Evolutionary conservation across 2,329 filamentous ascomycete species (phyloP).

Genomic region (Aspergillus latus): DNA sequence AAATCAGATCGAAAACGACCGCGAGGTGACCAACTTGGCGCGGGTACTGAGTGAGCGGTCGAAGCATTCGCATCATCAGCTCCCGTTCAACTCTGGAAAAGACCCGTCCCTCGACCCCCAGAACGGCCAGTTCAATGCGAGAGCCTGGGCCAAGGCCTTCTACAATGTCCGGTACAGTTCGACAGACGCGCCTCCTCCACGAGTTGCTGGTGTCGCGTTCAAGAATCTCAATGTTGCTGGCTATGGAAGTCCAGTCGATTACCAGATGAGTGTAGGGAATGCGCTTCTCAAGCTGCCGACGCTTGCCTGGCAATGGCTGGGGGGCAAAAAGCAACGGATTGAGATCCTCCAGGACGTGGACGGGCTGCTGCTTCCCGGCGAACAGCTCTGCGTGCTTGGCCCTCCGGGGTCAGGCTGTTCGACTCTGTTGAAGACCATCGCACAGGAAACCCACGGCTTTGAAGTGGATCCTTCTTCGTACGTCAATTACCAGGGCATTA

Average conservation of each 20-base stretch:
- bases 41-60: slow-evolving; percentile 10
- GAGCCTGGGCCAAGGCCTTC: slow-evolving; percentile 17
- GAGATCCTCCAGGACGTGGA: slow-evolving; percentile 4
- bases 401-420: slow-evolving; percentile 6
- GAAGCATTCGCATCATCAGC: neutral
- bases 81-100: slow-evolving; percentile 4
- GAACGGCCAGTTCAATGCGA: slow-evolving; percentile 11
- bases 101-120: slow-evolving; percentile 11
- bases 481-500: slow-evolving; percentile 7
- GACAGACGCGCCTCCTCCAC: neutral
- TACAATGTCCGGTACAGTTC: slow-evolving; percentile 15
- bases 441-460: slow-evolving; percentile 5
- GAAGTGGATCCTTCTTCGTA: neutral
- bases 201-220: slow-evolving; percentile 14
- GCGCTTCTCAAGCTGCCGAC: slow-evolving; percentile 5
- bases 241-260: slow-evolving; percentile 6
- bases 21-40: slow-evolving; percentile 8
- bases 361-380: slow-evolving; percentile 1
- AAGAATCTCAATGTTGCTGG: slow-evolving; percentile 5
- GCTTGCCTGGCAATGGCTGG: neutral
- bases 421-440: slow-evolving; percentile 2
- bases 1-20: neutral
- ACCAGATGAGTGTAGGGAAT: slow-evolving; percentile 10
- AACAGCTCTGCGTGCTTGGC: slow-evolving; percentile 6
- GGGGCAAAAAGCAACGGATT: slow-evolving; percentile 4